Percentiles rank a stretch among this genome's conserved stretches.
phyloP scores from a whole-genome alignment of 805 yeast genomes.

The Lipomyces oligophaga region DNA sequence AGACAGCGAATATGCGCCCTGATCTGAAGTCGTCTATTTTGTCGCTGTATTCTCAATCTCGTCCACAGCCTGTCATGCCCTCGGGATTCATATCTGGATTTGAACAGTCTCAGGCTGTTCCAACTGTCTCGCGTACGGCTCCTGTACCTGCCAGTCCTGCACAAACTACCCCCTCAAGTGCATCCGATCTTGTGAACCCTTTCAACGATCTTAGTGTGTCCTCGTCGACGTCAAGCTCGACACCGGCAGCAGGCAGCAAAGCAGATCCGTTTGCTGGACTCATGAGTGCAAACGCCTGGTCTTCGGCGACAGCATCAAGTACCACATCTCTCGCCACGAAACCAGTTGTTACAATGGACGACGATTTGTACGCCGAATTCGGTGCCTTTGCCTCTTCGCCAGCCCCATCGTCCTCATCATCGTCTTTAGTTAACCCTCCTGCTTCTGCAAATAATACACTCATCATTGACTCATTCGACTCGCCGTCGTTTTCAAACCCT shows the following conservation, averaged over 20 bases:
- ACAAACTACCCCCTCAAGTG: not conserved
- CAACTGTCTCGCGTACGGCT: not conserved
- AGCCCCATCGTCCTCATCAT: conserved; percentile 5
- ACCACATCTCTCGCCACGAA: conserved; percentile 2
- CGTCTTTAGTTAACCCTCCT: conserved; percentile 3
- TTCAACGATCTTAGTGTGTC: not conserved
- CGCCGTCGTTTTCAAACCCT: conserved; percentile 26
- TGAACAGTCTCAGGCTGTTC: conserved; percentile 1
- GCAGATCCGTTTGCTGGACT: conserved; percentile 21
- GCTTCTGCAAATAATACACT: conserved; percentile 9
- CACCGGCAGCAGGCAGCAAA: conserved; percentile 1
- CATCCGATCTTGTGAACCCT: not conserved
- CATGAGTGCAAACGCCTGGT: conserved; percentile 18
- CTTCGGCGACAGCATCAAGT: conserved; percentile 7
- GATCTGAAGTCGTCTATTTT: conserved; percentile 89
- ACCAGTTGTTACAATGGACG: conserved; percentile 15
- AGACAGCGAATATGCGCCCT: conserved; percentile 49
- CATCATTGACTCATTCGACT: conserved; percentile 11
- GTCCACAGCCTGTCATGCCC: conserved; percentile 35
- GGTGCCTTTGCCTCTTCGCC: conserved; percentile 19
- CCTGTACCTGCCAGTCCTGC: not conserved
- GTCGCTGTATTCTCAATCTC: conserved; percentile 73
- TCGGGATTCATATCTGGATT: conserved; percentile 13
- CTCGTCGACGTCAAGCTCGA: conserved; percentile 1
- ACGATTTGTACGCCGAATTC: conserved; percentile 17